Percentiles rank a stretch among this genome's conserved stretches.
Evolutionary conservation across 176 grass and related monocot genomes (phyloP).

Genomic region (Chrysopogon serrulatus): DNA sequence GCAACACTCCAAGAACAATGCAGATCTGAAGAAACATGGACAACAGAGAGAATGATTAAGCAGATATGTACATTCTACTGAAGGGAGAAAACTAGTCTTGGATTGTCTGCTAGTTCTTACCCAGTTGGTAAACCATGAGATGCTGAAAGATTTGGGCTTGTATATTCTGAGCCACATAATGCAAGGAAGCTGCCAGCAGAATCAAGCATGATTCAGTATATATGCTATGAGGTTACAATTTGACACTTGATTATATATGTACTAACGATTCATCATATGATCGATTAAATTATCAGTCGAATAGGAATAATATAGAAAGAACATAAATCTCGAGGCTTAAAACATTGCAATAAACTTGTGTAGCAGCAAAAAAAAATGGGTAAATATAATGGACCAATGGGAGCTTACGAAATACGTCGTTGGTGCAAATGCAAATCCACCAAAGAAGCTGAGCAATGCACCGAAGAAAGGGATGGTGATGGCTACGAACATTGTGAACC

Average conservation of each 20-base stretch:
- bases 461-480: constrained; percentile 88
- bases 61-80: not conserved
- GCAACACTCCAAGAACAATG: constrained; percentile 68
- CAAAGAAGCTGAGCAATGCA: constrained; percentile 80
- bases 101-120: constrained; percentile 20
- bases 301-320: not conserved
- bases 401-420: constrained; percentile 76
- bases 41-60: not conserved
- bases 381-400: not conserved
- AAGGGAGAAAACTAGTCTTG: not conserved
- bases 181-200: constrained; percentile 66
- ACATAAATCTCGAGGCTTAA: not conserved
- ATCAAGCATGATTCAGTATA: not conserved
- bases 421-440: constrained; percentile 75
- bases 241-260: not conserved
- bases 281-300: not conserved
- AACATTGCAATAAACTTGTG: not conserved
- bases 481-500: constrained; percentile 87
- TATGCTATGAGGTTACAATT: not conserved
- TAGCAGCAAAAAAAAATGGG: not conserved
- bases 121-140: constrained; percentile 88
- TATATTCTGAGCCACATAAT: constrained; percentile 83
- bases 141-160: constrained; percentile 69
- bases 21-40: constrained; percentile 47
- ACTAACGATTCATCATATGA: not conserved